Conservation (phyloP, 1,139 yeast species). For the Magnusiomyces fungicola region DNA sequence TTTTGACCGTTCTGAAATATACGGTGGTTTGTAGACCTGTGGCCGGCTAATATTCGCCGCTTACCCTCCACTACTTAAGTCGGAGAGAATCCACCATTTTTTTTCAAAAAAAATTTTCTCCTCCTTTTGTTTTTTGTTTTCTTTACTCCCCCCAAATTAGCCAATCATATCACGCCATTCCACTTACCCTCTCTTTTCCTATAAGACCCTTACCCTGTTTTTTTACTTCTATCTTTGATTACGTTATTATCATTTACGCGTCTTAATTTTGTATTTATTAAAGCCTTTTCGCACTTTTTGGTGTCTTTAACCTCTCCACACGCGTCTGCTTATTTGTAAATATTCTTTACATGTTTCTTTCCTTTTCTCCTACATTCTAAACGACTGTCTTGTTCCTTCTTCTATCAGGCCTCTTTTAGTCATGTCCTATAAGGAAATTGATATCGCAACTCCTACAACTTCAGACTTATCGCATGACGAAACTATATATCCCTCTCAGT, state of each 20-base stretch:
- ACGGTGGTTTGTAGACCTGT: too few relatives aligned
- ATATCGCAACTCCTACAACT: not conserved
- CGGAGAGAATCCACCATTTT: too few relatives aligned
- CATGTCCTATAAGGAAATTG: slow-evolving; percentile 4
- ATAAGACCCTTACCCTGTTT: not conserved
- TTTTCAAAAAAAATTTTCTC: too few relatives aligned
- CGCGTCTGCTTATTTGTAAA: not conserved
- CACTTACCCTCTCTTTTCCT: not conserved
- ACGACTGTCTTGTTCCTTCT: not conserved
- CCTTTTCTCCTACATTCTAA: not conserved
- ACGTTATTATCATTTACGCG: not conserved
- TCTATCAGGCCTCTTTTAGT: not conserved
- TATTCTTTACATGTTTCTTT: not conserved
- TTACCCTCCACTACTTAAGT: too few relatives aligned
- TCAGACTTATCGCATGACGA: slow-evolving; percentile 4
- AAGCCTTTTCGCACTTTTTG: not conserved
- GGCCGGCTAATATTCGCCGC: too few relatives aligned
- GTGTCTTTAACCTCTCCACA: not conserved
- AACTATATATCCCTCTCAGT: not conserved
- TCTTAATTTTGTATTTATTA: not conserved
- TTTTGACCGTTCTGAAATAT: too few relatives aligned
- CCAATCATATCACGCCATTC: not conserved
- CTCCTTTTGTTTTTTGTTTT: not conserved
- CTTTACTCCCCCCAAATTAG: not conserved
- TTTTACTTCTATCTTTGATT: not conserved